Evolutionary conservation across 1,284 basidiomycete species (phyloP).

Genomic region (Thecaphora thlaspeos): DNA sequence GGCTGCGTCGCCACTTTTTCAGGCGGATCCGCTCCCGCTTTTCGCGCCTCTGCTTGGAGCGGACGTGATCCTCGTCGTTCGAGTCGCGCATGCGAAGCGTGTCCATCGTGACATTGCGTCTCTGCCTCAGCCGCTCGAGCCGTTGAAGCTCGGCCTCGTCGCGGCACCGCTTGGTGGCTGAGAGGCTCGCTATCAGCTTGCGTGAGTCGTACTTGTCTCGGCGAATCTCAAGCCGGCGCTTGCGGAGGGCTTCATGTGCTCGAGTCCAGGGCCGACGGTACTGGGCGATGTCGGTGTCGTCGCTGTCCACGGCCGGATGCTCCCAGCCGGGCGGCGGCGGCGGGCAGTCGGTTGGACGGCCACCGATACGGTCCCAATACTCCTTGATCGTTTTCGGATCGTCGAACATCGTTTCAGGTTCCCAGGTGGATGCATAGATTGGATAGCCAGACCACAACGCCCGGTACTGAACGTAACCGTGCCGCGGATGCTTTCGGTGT

Average conservation of each 20-base stretch:
- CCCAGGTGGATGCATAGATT: constrained; percentile 23
- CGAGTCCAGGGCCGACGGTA: constrained; percentile 17
- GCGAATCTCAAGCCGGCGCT: constrained; percentile 18
- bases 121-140: background rate
- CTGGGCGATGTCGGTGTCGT: constrained; percentile 17
- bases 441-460: constrained; percentile 27
- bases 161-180: background rate
- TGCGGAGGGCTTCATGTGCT: constrained; percentile 21
- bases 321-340: no score
- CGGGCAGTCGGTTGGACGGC: constrained; percentile 11
- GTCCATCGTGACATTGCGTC: background rate
- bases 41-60: background rate
- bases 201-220: constrained; percentile 16
- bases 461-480: constrained; percentile 26
- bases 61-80: background rate
- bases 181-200: background rate
- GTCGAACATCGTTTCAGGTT: constrained; percentile 21
- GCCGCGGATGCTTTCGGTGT: constrained; percentile 22
- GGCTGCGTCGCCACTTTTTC: background rate
- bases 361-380: constrained; percentile 27
- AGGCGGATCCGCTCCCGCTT: background rate
- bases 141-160: background rate
- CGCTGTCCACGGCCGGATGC: background rate
- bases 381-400: constrained; percentile 10
- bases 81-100: background rate